phyloP scores from a whole-genome alignment of 257 asterid species.

The Osmanthus fragrans region DNA sequence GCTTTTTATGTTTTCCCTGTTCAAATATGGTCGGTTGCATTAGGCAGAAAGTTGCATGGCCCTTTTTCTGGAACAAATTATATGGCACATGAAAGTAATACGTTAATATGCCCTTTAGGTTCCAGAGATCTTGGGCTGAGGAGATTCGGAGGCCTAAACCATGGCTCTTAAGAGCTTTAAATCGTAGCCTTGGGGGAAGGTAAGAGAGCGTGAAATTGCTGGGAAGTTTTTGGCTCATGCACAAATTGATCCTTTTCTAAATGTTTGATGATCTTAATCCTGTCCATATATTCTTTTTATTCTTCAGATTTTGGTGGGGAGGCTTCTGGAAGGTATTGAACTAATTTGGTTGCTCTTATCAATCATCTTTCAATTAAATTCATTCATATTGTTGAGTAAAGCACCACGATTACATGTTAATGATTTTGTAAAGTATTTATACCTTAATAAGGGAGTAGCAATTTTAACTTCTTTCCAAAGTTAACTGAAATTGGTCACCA shows the following conservation, averaged over 20 bases:
- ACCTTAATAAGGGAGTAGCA: neutral
- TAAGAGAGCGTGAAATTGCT: constrained; percentile 31
- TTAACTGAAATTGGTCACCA: neutral
- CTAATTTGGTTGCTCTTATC: constrained; percentile 24
- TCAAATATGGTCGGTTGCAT: neutral
- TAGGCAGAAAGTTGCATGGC: neutral
- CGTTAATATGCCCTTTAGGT: constrained; percentile 45
- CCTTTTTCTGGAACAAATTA: constrained; percentile 1
- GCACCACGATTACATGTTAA: neutral
- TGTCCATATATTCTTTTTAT: constrained; percentile 25
- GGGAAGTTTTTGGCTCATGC: constrained; percentile 19
- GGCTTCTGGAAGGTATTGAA: constrained; percentile 93
- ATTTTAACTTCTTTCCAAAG: neutral
- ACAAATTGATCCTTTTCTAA: constrained; percentile 1
- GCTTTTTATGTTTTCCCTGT: constrained; percentile 17
- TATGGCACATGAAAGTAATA: constrained; percentile 7
- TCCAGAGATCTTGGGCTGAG: constrained; percentile 81
- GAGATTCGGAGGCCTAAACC: constrained; percentile 80
- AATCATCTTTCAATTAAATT: neutral
- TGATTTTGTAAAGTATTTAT: constrained; percentile 16
- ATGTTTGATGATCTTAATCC: constrained; percentile 15
- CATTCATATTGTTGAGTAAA: constrained; percentile 1
- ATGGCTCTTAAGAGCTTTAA: constrained; percentile 92
- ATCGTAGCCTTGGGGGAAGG: constrained; percentile 96
- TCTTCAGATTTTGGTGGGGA: constrained; percentile 96